phyloP scores from a whole-genome alignment of 2,329 filamentous ascomycete genomes.

The Monosporascus sp. region DNA sequence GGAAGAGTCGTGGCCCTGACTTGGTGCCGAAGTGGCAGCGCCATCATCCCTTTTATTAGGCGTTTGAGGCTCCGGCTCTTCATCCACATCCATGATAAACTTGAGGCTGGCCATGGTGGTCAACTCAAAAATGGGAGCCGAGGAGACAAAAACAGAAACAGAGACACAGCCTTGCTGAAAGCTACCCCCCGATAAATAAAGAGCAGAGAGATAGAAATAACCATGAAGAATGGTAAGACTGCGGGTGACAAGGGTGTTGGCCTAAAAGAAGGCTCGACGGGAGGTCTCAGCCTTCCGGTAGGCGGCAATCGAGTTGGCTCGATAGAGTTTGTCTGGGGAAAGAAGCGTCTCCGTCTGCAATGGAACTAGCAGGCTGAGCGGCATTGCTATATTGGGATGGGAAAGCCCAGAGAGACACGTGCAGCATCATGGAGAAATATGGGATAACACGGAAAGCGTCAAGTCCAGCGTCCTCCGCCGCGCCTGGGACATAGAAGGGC shows the following conservation, averaged over 20 bases:
- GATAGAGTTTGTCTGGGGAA: constrained; percentile 21
- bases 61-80: constrained; percentile 35
- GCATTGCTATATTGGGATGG: constrained; percentile 37
- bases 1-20: constrained; percentile 31
- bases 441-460: constrained; percentile 11
- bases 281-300: constrained; percentile 33
- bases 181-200: constrained; percentile 23
- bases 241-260: constrained; percentile 21
- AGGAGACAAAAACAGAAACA: constrained; percentile 20
- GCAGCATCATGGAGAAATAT: constrained; percentile 20
- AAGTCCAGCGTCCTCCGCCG: constrained; percentile 14
- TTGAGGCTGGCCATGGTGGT: constrained; percentile 48
- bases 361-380: constrained; percentile 30
- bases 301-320: constrained; percentile 22
- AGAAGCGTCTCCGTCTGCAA: constrained; percentile 29
- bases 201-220: constrained; percentile 23
- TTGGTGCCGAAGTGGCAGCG: constrained; percentile 31
- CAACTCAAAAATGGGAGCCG: constrained; percentile 35
- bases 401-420: constrained; percentile 23
- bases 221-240: constrained; percentile 20
- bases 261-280: constrained; percentile 24
- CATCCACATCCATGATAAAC: constrained; percentile 52
- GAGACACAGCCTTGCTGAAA: constrained; percentile 27
- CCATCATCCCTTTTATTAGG: constrained; percentile 39
- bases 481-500: constrained; percentile 7